Percentiles rank a stretch among this genome's conserved stretches.
These are phyloP conservation scores for Andrographis paniculata DNA, from an alignment of 305 asterid species.

Conservation along the genomic window DNA sequence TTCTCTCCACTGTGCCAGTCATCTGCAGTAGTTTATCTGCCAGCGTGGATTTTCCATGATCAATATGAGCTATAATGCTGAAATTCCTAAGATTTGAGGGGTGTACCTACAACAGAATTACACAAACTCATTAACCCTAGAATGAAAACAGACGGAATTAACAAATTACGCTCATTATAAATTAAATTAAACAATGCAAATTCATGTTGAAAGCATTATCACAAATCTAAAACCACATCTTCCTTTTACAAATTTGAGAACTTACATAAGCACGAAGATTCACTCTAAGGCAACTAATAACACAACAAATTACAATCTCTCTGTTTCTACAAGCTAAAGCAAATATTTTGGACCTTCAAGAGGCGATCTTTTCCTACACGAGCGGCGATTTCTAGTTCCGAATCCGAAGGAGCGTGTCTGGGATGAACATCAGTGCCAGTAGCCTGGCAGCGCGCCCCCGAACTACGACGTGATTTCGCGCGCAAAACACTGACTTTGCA, in stretches of 20 bases:
- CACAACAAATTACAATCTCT: neutral
- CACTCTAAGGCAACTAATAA: conserved; percentile 3
- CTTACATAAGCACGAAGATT: too few species aligned
- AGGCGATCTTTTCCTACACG: conserved; percentile 67
- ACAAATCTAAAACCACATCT: neutral
- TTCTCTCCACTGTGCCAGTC: conserved; percentile 89
- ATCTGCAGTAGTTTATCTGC: conserved; percentile 93
- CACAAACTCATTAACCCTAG: conserved; percentile 16
- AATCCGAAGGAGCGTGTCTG: conserved; percentile 25
- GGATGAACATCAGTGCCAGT: conserved; percentile 37
- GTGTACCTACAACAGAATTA: conserved; percentile 52
- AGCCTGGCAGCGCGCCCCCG: conserved; percentile 33
- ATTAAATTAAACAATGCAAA: too few species aligned
- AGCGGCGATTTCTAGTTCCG: conserved; percentile 33
- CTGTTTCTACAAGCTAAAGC: too few species aligned
- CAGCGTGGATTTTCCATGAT: conserved; percentile 92
- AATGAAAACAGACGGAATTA: conserved; percentile 4
- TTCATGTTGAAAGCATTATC: neutral
- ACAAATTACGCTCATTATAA: neutral
- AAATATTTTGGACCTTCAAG: conserved; percentile 31
- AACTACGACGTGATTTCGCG: conserved; percentile 24
- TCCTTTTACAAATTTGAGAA: too few species aligned
- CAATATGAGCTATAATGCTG: conserved; percentile 91
- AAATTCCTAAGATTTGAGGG: conserved; percentile 76
- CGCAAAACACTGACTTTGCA: conserved; percentile 13